Base-by-base conservation (phyloP, 345 rosid genomes). In the Raphanus sativus region DNA sequence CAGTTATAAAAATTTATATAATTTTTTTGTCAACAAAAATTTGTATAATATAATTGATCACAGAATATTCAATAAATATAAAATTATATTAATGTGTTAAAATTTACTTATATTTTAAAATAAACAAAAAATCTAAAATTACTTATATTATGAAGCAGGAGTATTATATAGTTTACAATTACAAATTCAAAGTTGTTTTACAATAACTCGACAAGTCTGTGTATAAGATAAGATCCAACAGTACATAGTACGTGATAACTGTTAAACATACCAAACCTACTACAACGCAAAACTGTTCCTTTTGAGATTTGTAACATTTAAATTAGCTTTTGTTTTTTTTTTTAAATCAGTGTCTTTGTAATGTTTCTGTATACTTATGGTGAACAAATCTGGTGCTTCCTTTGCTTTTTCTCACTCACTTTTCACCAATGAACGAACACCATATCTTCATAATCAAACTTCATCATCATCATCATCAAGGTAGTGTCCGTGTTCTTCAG, bases 391-490 rank as follows among this genome's bases (percentile, higher is more conserved):
- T 72, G 73, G 54, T 30, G 54, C 33, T 52, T 70, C 48, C 65
- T 55, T 77, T 40, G 60, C 59, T 28, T 77, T 40, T 54, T 70
- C 32, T n/a, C n/a, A 40, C 52, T 58, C 71, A 9, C 52, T 32
- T 32, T 66, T 56, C 13, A 17, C 40, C 29, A 32, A 61, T 28
- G 42, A 16, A 30, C 28, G 29, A 60, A 61, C 34, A 75, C 17
- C 42, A 78, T 21, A 21, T 25, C 79, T 42, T 58, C 75, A 45
- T 7, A 16, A 15, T 80, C 71, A 55, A 82, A 48, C 16, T 12
- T 42, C 83, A 11, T 81, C 84, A 30, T 86, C 84, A 55, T 84
- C 87, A 30, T 81, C 84, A 6, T 86, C 83, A 6, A 78, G 84
- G 38, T 78, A 76, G 71, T 28, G 71, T 12, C 71, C 79, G 7